These are phyloP conservation scores for Acanthamoeba lugdunensis DNA, from an alignment of 208 protist species.

Conservation along the genomic window DNA sequence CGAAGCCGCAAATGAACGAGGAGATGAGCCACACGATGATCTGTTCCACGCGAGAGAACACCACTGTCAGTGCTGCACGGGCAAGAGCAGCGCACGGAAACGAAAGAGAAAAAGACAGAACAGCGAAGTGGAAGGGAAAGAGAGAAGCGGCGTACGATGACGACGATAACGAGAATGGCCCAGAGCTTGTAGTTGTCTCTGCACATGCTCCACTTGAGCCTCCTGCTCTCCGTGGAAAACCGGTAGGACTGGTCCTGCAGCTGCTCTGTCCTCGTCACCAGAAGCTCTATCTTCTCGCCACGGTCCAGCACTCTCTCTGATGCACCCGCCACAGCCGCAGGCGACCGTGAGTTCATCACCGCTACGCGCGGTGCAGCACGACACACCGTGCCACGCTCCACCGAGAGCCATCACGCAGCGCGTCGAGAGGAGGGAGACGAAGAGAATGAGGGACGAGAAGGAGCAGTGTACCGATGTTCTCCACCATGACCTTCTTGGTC, in stretches of 20 bases:
- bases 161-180: slow-evolving; percentile 76
- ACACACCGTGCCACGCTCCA: neutral
- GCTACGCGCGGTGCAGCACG: too few relatives aligned
- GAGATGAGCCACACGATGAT: slow-evolving; percentile 62
- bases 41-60: neutral
- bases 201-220: slow-evolving; percentile 87
- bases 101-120: neutral
- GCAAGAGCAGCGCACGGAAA: neutral
- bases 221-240: slow-evolving; percentile 84
- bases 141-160: slow-evolving; percentile 67
- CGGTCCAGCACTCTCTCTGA: slow-evolving; percentile 87
- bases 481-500: slow-evolving; percentile 86
- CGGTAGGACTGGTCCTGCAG: slow-evolving; percentile 81
- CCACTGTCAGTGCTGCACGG: neutral
- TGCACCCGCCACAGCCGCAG: neutral
- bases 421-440: neutral
- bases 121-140: neutral
- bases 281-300: slow-evolving; percentile 88
- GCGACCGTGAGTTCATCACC: neutral
- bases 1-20: slow-evolving; percentile 59
- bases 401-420: neutral
- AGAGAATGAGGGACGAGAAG: neutral
- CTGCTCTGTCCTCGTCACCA: slow-evolving; percentile 87
- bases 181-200: slow-evolving; percentile 87
- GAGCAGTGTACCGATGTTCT: slow-evolving; percentile 83